Evolutionary conservation across 768 basidiomycete species (phyloP).

Genomic region (Baorangia bicolor): DNA sequence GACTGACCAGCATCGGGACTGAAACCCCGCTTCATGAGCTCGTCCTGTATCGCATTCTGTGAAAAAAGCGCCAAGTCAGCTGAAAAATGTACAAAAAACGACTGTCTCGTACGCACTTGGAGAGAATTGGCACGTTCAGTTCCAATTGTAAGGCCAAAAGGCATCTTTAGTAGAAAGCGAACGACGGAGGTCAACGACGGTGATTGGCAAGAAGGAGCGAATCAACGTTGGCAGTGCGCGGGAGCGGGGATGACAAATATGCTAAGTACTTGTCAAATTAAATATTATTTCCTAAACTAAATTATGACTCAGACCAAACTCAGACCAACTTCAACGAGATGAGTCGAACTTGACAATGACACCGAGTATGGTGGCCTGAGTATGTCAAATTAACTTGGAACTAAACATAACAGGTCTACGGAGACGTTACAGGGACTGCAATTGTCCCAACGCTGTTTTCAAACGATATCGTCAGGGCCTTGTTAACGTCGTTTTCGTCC

Average conservation of each 20-base stretch:
- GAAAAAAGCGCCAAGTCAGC: conserved; percentile 13
- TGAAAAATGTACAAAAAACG: conserved; percentile 11
- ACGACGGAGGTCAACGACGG: conserved; percentile 24
- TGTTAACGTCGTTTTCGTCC: neutral
- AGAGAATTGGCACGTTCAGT: conserved; percentile 73
- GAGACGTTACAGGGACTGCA: neutral
- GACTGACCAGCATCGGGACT: conserved; percentile 70
- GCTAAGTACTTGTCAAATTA: conserved; percentile 12
- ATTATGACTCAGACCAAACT: neutral
- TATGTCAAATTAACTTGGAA: neutral
- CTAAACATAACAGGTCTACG: conserved; percentile 5
- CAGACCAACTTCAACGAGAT: too few relatives aligned
- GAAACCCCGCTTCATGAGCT: conserved; percentile 71
- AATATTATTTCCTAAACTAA: neutral
- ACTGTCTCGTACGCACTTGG: conserved; percentile 46
- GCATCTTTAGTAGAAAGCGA: conserved; percentile 41
- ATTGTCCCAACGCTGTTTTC: neutral
- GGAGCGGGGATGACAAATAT: conserved; percentile 28
- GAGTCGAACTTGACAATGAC: neutral
- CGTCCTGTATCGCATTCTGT: conserved; percentile 78
- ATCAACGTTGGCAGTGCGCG: conserved; percentile 19
- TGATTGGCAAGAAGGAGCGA: conserved; percentile 28
- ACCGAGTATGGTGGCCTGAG: neutral
- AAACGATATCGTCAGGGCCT: neutral
- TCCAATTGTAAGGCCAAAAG: conserved; percentile 75